Evolutionary conservation across 441 rosid genomes (phyloP), one percentile per base, ranked within the genome.

Genomic region (Arabidopsis hybrid): DNA sequence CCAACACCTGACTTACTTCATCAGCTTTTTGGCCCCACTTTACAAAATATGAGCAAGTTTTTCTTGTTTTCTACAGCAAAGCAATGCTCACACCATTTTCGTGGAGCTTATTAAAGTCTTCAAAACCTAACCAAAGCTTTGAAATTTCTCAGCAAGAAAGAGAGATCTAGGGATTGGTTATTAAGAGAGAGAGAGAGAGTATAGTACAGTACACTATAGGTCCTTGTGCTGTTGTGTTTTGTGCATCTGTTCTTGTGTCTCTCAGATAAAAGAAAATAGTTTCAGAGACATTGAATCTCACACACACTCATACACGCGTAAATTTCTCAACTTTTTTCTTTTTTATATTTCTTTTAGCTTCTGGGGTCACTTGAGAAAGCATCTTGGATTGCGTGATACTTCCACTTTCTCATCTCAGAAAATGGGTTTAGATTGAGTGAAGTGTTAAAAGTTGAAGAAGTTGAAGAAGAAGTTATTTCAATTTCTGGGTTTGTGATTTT

Each of bases 361-460:
- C 63, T 67, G 76, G 67, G 70, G 59, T 38, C 36, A 64, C 21
- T 14, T 57, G 40, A 7, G 35, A 50, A 79, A 73, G 82, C 73
- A 80, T 80, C 81, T 85, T 64, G 91, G 83, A 65, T 82, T 84
- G 81, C 80, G 91, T 82, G 82, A 71, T 40, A 51, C 68, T 65
- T 59, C 72, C 39, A 53, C 70, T 51, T 77, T 77, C 76, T 65
- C 69, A 71, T 59, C 58, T 71, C 69, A 11, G 76, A 39, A 65
- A 49, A 2, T 52, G 81, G 82, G 78, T 85, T 77, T 79, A 70
- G 80, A 71, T 59, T 66, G n/a, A 75, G 83, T 69, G 73, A 55
- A 74, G 66, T 71, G 72, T 68, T 68, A 45, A 26, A 64, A 63
- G 63, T 70, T n/a, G n/a, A n/a, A n/a, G n/a, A n/a, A 53, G 46